These are phyloP conservation scores for Claviceps capensis DNA, from an alignment of 2,329 filamentous ascomycete species.

Conservation along the genomic window DNA sequence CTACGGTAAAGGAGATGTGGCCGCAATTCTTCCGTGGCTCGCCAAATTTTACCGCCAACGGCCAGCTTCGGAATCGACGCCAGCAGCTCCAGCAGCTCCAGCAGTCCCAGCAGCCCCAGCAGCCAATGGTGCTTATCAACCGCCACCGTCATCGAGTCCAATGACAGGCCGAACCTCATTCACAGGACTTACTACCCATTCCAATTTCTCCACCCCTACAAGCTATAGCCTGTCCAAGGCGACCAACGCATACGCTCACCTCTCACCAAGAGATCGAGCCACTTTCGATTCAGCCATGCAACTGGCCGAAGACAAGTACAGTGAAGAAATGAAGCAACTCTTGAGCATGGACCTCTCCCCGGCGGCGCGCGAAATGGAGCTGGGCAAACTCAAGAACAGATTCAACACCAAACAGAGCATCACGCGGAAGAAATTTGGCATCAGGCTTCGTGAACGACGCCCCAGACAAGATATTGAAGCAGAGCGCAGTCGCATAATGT, in stretches of 20 bases:
- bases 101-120: too few relatives aligned
- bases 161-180: neutral
- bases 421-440: constrained; percentile 45
- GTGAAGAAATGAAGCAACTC: constrained; percentile 28
- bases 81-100: neutral
- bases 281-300: constrained; percentile 18
- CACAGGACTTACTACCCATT: neutral
- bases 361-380: constrained; percentile 15
- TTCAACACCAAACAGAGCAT: constrained; percentile 42
- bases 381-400: constrained; percentile 35
- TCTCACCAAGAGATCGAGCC: constrained; percentile 17
- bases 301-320: constrained; percentile 22
- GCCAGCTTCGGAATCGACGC: neutral
- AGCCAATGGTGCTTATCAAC: neutral
- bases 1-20: constrained; percentile 13
- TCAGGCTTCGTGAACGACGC: constrained; percentile 36
- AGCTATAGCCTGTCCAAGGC: neutral
- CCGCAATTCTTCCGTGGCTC: constrained; percentile 1
- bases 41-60: constrained; percentile 1
- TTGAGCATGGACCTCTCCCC: constrained; percentile 19
- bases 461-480: constrained; percentile 31
- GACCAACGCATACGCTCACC: constrained; percentile 30
- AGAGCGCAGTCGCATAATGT: constrained; percentile 24
- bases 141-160: neutral
- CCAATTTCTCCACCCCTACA: neutral